phyloP scores from a whole-genome alignment of 768 basidiomycete genomes.

The Pulveroboletus sp. region DNA sequence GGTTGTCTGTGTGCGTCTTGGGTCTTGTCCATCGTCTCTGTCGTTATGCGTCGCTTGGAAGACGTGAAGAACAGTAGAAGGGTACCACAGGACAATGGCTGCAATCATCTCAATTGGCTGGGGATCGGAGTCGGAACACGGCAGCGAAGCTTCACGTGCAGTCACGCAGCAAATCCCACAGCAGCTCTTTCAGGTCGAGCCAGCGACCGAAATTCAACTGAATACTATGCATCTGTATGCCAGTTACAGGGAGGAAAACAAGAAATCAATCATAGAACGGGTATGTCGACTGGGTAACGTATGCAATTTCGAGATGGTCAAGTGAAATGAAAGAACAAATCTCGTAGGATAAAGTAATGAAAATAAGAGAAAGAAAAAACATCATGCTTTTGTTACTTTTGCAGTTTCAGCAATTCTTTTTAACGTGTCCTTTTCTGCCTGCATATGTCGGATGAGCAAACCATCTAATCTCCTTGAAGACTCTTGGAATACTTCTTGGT shows the following conservation, averaged over 20 bases:
- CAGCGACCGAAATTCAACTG: constrained; percentile 6
- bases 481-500: constrained; percentile 43
- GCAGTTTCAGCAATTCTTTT: constrained; percentile 62
- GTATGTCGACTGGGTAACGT: constrained; percentile 24
- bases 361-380: background rate
- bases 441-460: constrained; percentile 77
- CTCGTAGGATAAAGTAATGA: constrained; percentile 14
- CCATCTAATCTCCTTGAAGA: constrained; percentile 68
- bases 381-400: constrained; percentile 31
- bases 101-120: constrained; percentile 21
- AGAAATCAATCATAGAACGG: constrained; percentile 18
- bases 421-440: constrained; percentile 75
- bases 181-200: background rate
- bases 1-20: constrained; percentile 34
- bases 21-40: constrained; percentile 22
- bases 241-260: constrained; percentile 25
- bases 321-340: background rate
- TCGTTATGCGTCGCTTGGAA: constrained; percentile 12
- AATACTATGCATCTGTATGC: constrained; percentile 21
- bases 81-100: constrained; percentile 7
- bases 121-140: constrained; percentile 34
- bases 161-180: constrained; percentile 5
- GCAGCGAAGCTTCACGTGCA: constrained; percentile 24
- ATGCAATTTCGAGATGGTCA: constrained; percentile 6
- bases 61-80: constrained; percentile 9